A percentile compares a stretch with the other conserved stretches of the same genome.
Conservation (phyloP, 331 rosid genomes). For the Phaseolus coccineus region DNA sequence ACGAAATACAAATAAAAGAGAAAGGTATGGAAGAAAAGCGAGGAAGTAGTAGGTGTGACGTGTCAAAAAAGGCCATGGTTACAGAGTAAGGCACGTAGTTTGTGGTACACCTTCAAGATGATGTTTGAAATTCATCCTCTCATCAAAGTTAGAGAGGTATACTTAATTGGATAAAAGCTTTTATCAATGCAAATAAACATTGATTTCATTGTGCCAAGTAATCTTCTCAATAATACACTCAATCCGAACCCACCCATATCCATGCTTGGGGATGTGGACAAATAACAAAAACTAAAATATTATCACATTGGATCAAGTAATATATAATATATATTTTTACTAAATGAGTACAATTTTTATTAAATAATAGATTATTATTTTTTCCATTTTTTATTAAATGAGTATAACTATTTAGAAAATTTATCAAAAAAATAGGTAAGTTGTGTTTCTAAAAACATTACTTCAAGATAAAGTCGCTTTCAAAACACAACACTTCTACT, state of each 20-base stretch:
- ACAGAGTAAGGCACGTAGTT: background rate
- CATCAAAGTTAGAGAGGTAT: background rate
- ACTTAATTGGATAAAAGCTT: background rate
- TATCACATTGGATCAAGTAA: background rate
- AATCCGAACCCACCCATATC: background rate
- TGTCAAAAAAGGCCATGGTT: background rate
- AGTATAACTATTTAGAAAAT: too few relatives aligned
- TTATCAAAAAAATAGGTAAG: too few relatives aligned
- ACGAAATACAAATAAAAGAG: background rate
- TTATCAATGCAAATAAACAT: background rate
- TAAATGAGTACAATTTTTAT: too few relatives aligned
- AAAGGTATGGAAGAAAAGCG: background rate
- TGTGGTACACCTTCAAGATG: background rate
- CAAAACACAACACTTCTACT: too few relatives aligned
- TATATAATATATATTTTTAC: too few relatives aligned
- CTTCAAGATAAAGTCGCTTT: too few relatives aligned
- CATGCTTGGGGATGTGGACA: background rate
- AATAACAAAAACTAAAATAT: background rate
- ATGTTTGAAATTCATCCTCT: background rate
- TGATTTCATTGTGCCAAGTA: background rate
- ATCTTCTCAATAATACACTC: background rate
- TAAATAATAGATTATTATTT: too few relatives aligned
- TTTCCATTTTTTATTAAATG: too few relatives aligned
- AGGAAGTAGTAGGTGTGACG: slow-evolving; percentile 10
- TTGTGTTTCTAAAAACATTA: too few relatives aligned